phyloP scores from a whole-genome alignment of 2,329 filamentous ascomycete species.

The Rhynchosporium graminicola region DNA sequence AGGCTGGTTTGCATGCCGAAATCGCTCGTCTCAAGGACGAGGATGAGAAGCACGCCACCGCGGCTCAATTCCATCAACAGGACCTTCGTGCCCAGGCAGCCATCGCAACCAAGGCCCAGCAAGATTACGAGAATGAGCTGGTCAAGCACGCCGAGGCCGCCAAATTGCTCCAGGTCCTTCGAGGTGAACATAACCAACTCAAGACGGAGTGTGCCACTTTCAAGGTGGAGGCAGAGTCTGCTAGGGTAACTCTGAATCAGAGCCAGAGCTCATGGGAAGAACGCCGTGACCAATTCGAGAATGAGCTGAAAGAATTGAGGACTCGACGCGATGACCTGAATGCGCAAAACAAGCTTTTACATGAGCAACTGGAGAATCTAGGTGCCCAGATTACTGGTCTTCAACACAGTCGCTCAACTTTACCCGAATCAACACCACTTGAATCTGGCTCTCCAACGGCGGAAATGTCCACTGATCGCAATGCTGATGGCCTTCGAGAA shows the following conservation, averaged over 20 bases:
- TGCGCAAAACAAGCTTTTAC: slow-evolving; percentile 86
- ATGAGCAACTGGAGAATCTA: slow-evolving; percentile 84
- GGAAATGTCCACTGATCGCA: slow-evolving; percentile 55
- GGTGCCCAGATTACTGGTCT: slow-evolving; percentile 76
- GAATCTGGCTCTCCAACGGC: slow-evolving; percentile 35
- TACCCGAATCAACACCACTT: slow-evolving; percentile 53
- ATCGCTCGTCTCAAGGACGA: slow-evolving; percentile 81
- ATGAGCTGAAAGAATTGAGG: slow-evolving; percentile 78
- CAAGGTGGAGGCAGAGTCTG: slow-evolving; percentile 81
- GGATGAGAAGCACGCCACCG: slow-evolving; percentile 74
- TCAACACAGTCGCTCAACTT: slow-evolving; percentile 69
- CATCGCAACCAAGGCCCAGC: slow-evolving; percentile 89
- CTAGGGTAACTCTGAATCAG: slow-evolving; percentile 74
- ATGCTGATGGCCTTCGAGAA: slow-evolving; percentile 78
- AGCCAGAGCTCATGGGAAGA: slow-evolving; percentile 89
- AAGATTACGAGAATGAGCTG: slow-evolving; percentile 92
- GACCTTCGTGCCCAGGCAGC: slow-evolving; percentile 91
- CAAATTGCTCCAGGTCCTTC: slow-evolving; percentile 75
- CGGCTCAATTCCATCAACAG: slow-evolving; percentile 82
- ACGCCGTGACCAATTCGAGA: slow-evolving; percentile 76
- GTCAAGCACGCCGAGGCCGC: slow-evolving; percentile 96
- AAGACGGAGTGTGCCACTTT: slow-evolving; percentile 76
- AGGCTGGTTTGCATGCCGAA: slow-evolving; percentile 74
- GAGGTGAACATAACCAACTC: slow-evolving; percentile 77
- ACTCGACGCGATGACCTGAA: slow-evolving; percentile 80